Evolutionary conservation across 164 flowering plant genomes (phyloP).

Genomic region (Cinnamomum micranthum): DNA sequence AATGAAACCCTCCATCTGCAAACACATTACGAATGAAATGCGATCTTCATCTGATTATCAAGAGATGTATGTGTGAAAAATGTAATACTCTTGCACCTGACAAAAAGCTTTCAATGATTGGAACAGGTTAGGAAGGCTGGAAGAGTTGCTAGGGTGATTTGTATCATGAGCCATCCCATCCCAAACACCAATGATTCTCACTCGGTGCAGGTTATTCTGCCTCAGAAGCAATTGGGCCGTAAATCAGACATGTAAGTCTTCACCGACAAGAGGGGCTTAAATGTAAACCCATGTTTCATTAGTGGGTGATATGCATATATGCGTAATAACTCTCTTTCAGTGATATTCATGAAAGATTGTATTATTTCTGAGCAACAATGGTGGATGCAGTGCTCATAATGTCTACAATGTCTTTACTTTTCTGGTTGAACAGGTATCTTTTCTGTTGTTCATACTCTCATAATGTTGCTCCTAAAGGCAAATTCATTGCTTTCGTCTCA

Average conservation of each 20-base stretch:
- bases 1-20: too few species aligned
- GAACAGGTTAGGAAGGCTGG: slow-evolving; percentile 88
- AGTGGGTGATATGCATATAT: not conserved
- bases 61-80: not conserved
- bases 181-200: slow-evolving; percentile 81
- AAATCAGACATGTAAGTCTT: slow-evolving; percentile 82
- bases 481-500: slow-evolving; percentile 91
- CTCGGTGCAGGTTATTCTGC: slow-evolving; percentile 86
- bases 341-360: not conserved
- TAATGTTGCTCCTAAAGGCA: slow-evolving; percentile 96
- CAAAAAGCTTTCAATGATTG: slow-evolving; percentile 1
- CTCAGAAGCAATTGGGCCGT: slow-evolving; percentile 88
- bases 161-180: slow-evolving; percentile 95
- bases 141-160: slow-evolving; percentile 89
- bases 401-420: not conserved
- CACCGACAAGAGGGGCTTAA: not conserved
- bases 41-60: not conserved
- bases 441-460: slow-evolving; percentile 94
- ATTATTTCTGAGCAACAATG: not conserved
- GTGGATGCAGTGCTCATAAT: not conserved
- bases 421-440: slow-evolving; percentile 61
- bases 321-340: not conserved
- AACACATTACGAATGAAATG: not conserved
- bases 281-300: not conserved
- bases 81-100: not conserved